These are phyloP conservation scores for Hypoxylon lenormandii DNA, from an alignment of 495 filamentous ascomycete species.

Conservation along the genomic window DNA sequence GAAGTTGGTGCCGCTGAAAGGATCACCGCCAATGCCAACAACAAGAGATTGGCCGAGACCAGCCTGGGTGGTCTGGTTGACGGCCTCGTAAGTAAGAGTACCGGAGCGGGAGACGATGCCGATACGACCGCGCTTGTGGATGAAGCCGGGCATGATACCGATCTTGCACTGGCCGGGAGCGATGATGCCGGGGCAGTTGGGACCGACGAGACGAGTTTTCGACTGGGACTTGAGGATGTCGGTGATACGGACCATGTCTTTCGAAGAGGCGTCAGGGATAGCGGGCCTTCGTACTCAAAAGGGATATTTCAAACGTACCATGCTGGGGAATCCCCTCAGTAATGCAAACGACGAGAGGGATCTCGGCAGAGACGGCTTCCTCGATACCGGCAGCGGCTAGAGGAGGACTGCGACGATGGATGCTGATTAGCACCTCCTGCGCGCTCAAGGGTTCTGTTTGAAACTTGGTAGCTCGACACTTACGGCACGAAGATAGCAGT, in stretches of 20 bases:
- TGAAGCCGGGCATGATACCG: constrained; percentile 99
- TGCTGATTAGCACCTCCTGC: constrained; percentile 8
- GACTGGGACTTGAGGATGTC: constrained; percentile 96
- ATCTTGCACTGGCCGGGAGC: constrained; percentile 99
- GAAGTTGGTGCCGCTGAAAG: constrained; percentile 99
- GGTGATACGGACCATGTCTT: constrained; percentile 99
- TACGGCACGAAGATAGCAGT: constrained; percentile 98
- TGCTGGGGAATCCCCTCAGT: constrained; percentile 99
- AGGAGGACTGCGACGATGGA: constrained; percentile 71
- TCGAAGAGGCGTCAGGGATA: background rate
- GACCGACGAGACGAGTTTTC: constrained; percentile 95
- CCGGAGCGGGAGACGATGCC: constrained; percentile 98
- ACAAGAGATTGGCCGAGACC: constrained; percentile 97
- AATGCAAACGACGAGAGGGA: constrained; percentile 94
- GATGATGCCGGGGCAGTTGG: constrained; percentile 99
- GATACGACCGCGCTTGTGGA: constrained; percentile 98
- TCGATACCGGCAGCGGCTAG: constrained; percentile 94
- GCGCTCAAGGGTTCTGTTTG: constrained; percentile 9
- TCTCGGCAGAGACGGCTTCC: constrained; percentile 91
- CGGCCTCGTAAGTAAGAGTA: constrained; percentile 98
- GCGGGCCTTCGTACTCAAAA: background rate
- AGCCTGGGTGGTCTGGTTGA: constrained; percentile 98
- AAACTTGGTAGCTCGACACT: constrained; percentile 44
- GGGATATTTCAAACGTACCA: constrained; percentile 65
- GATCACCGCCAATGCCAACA: constrained; percentile 97